Conservation (phyloP, 2,329 filamentous ascomycete genomes). For the Verticillium longisporum region DNA sequence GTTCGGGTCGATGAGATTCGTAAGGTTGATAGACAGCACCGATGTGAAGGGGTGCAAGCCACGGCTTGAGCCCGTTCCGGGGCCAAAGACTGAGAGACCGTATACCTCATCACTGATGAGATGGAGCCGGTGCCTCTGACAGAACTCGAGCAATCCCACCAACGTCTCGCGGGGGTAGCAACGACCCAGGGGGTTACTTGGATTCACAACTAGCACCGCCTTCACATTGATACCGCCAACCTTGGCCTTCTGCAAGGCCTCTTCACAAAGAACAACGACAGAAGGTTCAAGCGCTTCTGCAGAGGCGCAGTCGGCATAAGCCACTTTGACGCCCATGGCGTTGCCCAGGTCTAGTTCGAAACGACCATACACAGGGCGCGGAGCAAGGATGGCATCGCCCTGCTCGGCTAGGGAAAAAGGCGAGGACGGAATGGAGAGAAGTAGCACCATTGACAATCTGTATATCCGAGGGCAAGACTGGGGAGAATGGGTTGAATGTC, state of each 20-base stretch:
- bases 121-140: conserved; percentile 41
- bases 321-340: conserved; percentile 27
- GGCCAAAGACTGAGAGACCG: conserved; percentile 40
- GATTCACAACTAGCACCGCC: conserved; percentile 44
- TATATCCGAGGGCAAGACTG: conserved; percentile 23
- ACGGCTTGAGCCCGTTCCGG: conserved; percentile 15
- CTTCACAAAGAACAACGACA: conserved; percentile 37
- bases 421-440: conserved; percentile 30
- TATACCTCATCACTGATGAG: conserved; percentile 55
- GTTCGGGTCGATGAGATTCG: conserved; percentile 34
- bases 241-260: conserved; percentile 26
- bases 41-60: conserved; percentile 35
- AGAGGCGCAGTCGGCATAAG: conserved; percentile 36
- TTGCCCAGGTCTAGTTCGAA: conserved; percentile 42
- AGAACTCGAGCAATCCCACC: conserved; percentile 38
- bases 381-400: conserved; percentile 30
- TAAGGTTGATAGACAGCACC: conserved; percentile 35
- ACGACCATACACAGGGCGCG: conserved; percentile 37
- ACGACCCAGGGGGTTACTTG: conserved; percentile 43
- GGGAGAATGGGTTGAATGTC: conserved; percentile 22
- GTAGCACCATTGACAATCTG: conserved; percentile 27
- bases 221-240: conserved; percentile 29
- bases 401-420: conserved; percentile 29
- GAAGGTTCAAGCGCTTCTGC: conserved; percentile 34
- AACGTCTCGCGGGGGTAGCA: conserved; percentile 38